Base-by-base conservation (phyloP, 345 rosid species). In the Populus deltoides region DNA sequence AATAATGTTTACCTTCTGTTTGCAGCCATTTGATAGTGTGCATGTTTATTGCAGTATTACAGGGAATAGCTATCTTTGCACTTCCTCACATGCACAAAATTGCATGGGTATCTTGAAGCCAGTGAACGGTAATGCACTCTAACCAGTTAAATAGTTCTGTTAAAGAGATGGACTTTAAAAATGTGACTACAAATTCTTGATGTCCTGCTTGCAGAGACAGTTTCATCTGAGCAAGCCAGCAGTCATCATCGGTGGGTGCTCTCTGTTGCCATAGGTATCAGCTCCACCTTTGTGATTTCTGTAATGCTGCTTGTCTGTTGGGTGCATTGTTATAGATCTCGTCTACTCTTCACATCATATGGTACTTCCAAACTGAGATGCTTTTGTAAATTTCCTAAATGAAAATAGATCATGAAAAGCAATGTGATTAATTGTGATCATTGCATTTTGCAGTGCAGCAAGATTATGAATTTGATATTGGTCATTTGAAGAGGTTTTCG, bases 391-490 rank as follows among this genome's bases (percentile, higher is more conserved):
- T 53, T 70, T 20, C n/a, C 1, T 9, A 27, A 13, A 3, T 4
- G 20, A 31, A 27, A 29, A 15, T 16, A 8, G 9, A 47, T 69
- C 68, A 53, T 18, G 62, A 22, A 8, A 51, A 15, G 17, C 6
- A 20, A 43, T 66, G 49, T 33, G 67, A 75, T 69, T 73, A 31
- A 68, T 73, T 71, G 11, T 71, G 65, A 38, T 61, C 45, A 66
- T 70, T 71, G 79, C 73, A 31, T 35, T 75, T 84, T 31, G 38
- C 89, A 93, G 98, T 91, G 86, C 93, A 92, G 85, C 98, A 92
- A 85, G 98, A 96, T 81, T 93, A 86, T 62, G 92, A 90, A 80
- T 90, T 92, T 86, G 93, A 96, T 33, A 90, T 93, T 22, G 98
- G 92, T 55, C 95, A 93, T 79, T 57, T 93, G 73, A 92, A 87